phyloP scores from a whole-genome alignment of 2,329 filamentous ascomycete species.

The Colletotrichum spinosum region DNA sequence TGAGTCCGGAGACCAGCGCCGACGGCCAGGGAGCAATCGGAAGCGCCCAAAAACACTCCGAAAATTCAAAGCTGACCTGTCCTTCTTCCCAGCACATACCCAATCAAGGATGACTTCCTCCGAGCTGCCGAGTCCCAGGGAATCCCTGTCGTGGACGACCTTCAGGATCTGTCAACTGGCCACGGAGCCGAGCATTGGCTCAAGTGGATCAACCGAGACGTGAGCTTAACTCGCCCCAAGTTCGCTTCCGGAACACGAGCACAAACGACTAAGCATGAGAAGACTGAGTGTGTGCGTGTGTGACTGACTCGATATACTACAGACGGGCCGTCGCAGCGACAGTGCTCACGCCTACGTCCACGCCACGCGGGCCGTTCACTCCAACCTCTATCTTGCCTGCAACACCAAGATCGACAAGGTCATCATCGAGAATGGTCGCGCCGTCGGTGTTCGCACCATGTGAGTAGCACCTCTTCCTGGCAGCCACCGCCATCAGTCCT shows the following conservation, averaged over 20 bases:
- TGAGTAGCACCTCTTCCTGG: constrained; percentile 39
- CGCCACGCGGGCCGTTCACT: constrained; percentile 76
- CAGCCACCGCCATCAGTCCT: neutral
- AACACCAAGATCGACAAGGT: constrained; percentile 85
- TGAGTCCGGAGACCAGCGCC: constrained; percentile 36
- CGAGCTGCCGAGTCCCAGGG: constrained; percentile 78
- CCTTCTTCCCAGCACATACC: constrained; percentile 68
- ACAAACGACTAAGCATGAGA: too few relatives aligned
- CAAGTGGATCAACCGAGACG: constrained; percentile 84
- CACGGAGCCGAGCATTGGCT: constrained; percentile 85
- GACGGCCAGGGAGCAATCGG: neutral
- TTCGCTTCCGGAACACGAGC: neutral
- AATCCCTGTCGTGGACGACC: constrained; percentile 79
- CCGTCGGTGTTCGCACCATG: constrained; percentile 78
- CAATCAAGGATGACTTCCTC: constrained; percentile 85
- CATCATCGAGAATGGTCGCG: constrained; percentile 77
- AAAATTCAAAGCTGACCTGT: constrained; percentile 13
- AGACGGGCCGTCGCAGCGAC: constrained; percentile 79
- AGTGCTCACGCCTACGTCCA: constrained; percentile 84
- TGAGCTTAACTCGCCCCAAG: constrained; percentile 42
- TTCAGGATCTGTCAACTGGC: constrained; percentile 76
- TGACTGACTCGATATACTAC: constrained; percentile 25
- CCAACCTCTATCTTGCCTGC: constrained; percentile 77
- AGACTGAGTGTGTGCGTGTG: too few relatives aligned
- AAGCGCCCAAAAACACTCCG: neutral